phyloP scores from a whole-genome alignment of 352 stramenopile genomes.

The Phytopythium mirpurense region DNA sequence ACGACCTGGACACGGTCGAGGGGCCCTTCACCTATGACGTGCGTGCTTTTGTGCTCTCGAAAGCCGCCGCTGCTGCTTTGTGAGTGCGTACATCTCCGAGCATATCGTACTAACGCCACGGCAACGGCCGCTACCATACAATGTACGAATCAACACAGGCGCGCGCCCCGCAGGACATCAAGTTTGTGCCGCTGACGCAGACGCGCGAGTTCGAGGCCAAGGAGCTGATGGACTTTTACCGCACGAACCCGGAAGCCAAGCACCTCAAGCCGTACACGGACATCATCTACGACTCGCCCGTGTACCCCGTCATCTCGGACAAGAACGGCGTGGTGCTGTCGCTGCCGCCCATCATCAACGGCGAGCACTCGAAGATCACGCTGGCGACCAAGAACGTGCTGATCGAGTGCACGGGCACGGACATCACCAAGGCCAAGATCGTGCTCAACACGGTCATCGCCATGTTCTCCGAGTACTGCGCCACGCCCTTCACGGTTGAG shows the following conservation, averaged over 20 bases:
- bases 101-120: no score
- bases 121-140: no score
- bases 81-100: no score
- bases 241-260: conserved; percentile 93
- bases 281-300: conserved; percentile 98
- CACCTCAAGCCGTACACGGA: conserved; percentile 99
- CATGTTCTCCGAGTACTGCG: conserved; percentile 99
- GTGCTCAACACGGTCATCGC: conserved; percentile 99
- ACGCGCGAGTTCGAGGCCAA: conserved; percentile 90
- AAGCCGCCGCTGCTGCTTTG: not conserved
- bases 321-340: conserved; percentile 94
- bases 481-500: conserved; percentile 95
- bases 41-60: no score
- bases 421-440: conserved; percentile 99
- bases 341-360: conserved; percentile 99
- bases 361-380: conserved; percentile 96
- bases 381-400: conserved; percentile 98
- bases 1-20: conserved; percentile 97
- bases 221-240: conserved; percentile 95
- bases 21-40: conserved; percentile 92
- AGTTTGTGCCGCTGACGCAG: conserved; percentile 95
- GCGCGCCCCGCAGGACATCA: conserved; percentile 90
- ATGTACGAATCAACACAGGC: conserved; percentile 75
- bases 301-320: conserved; percentile 98
- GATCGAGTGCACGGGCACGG: conserved; percentile 99